Evolutionary conservation across 1,139 yeast species (phyloP), one percentile per base, ranked within the genome.

Genomic region (Yamadazyma songkhlaensis): DNA sequence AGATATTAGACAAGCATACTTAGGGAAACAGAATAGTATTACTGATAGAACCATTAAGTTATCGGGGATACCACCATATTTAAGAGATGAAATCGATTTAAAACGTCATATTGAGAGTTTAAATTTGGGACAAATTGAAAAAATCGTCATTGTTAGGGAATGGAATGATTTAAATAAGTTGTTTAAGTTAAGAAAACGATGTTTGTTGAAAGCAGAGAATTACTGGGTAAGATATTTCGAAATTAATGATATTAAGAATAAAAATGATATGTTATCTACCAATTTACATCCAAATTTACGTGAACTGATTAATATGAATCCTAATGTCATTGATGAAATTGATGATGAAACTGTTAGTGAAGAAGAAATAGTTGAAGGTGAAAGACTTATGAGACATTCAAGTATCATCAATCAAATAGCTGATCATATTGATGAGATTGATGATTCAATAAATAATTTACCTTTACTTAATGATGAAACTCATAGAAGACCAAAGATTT

Each of bases 161-260:
- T 92, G 97, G 97, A 76, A 75, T 10, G 74, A 72, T 22, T 64
- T 92, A 39, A 88, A 88, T 48, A 55, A 60, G 29, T 62, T 92
- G 23, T 84, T 84, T 57, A 75, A 73, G 37, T 66, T 76, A 42
- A 70, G 97, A 29, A 67, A 70, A 30, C 48, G 56, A 14, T 62
- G 85, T 1, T 53, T 89, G 12, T 58, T 68, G 30, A 72, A 71
- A 40, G 60, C 88, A 9, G 97, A 90, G 57, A 67, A 72, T 9
- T 76, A 77, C 41, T 90, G 96, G 90, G 82, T 92, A 2, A 78
- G 77, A 40, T 89, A 84, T 57, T 69, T 84, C 40, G 75, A 78
- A 13, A 47, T 50, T 10, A 62, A 60, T 46, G 62, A 56, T 2
- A 58, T 68, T 9, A 46, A 50, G 7, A 60, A 55, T 40, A 60